A percentile compares a stretch with the other conserved stretches of the same genome.
Evolutionary conservation across 108 stramenopile genomes (phyloP).

Genomic region (Schizochytrium sp.): DNA sequence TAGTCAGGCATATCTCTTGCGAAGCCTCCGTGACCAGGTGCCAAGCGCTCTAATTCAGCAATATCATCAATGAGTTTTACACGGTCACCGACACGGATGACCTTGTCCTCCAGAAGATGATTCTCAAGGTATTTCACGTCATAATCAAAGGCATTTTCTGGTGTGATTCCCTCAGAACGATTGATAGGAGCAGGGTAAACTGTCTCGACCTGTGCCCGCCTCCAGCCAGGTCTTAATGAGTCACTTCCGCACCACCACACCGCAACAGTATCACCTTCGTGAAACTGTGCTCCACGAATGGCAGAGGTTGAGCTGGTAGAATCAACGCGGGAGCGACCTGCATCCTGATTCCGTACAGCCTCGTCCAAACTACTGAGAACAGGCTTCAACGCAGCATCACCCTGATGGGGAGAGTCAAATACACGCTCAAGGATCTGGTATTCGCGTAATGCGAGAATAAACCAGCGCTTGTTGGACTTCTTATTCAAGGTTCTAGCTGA

Average conservation of each 20-base stretch:
- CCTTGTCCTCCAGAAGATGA: not conserved
- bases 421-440: slow-evolving; percentile 60
- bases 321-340: not conserved
- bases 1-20: slow-evolving; percentile 12
- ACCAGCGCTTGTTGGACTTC: slow-evolving; percentile 55
- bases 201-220: not conserved
- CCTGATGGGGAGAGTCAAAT: not conserved
- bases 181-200: not conserved
- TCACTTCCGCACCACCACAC: slow-evolving; percentile 51
- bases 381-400: not conserved
- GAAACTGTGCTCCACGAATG: not conserved
- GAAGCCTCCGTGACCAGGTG: slow-evolving; percentile 35
- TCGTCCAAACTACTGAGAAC: not conserved
- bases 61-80: slow-evolving; percentile 54
- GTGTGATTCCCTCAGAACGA: not conserved
- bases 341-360: not conserved
- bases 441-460: slow-evolving; percentile 25
- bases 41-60: slow-evolving; percentile 1
- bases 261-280: not conserved
- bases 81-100: slow-evolving; percentile 34
- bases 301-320: not conserved
- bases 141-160: slow-evolving; percentile 43
- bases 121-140: not conserved
- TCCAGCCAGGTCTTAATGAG: slow-evolving; percentile 6
- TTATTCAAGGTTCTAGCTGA: slow-evolving; percentile 8